Percentiles rank a stretch among this genome's conserved stretches.
Conservation (phyloP, 2,329 filamentous ascomycete species). For the Fusarium haematococcum region DNA sequence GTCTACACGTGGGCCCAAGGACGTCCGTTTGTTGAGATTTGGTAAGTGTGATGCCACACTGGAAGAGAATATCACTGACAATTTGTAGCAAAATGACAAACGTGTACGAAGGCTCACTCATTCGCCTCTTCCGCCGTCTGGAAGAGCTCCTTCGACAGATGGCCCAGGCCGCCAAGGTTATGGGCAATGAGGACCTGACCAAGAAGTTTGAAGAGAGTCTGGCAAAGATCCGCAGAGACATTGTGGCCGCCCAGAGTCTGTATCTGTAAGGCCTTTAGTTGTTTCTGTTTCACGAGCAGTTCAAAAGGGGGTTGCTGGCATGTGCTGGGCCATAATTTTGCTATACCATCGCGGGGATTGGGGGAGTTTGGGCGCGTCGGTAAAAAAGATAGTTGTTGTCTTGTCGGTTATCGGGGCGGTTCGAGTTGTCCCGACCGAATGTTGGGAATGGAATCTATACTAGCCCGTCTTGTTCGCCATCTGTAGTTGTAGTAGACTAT, state of each 20-base stretch:
- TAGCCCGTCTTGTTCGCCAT: slow-evolving; percentile 22
- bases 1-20: slow-evolving; percentile 93
- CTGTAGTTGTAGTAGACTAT: slow-evolving; percentile 25
- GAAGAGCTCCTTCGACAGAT: slow-evolving; percentile 96
- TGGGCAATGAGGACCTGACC: slow-evolving; percentile 95
- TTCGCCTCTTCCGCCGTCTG: slow-evolving; percentile 93
- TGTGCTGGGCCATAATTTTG: slow-evolving; percentile 31
- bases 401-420: slow-evolving; percentile 11
- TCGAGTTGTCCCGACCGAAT: slow-evolving; percentile 12
- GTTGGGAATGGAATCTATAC: slow-evolving; percentile 37
- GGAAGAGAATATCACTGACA: slow-evolving; percentile 32
- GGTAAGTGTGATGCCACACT: slow-evolving; percentile 70
- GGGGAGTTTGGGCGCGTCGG: slow-evolving; percentile 42
- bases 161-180: slow-evolving; percentile 94
- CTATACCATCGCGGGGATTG: slow-evolving; percentile 34
- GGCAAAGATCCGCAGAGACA: slow-evolving; percentile 88
- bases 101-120: slow-evolving; percentile 95
- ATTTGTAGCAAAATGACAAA: slow-evolving; percentile 93
- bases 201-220: slow-evolving; percentile 91
- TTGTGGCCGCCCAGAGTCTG: slow-evolving; percentile 93
- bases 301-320: slow-evolving; percentile 14
- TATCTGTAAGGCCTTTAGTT: slow-evolving; percentile 72
- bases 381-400: slow-evolving; percentile 29
- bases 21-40: slow-evolving; percentile 91
- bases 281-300: slow-evolving; percentile 2